Evolutionary conservation across 805 yeast genomes (phyloP).

Genomic region (Candida succiphila): DNA sequence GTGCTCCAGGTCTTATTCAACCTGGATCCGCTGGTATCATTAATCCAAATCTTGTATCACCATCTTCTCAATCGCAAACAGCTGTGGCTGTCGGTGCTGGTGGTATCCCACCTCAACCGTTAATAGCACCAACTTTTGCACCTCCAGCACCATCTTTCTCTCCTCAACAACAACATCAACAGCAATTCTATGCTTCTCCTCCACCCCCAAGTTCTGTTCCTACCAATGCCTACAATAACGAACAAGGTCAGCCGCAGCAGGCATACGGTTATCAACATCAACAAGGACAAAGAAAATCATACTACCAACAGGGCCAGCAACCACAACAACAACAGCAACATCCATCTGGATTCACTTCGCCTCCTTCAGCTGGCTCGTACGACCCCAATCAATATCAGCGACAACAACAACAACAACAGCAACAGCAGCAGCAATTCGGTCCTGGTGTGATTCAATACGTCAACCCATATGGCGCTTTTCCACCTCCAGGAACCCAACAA

Average conservation of each 20-base stretch:
- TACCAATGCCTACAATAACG: neutral
- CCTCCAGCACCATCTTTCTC: neutral
- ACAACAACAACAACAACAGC: constrained; percentile 7
- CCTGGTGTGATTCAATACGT: too few species aligned
- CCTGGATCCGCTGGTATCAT: too few species aligned
- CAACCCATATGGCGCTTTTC: too few species aligned
- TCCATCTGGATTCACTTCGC: too few species aligned
- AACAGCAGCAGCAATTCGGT: constrained; percentile 5
- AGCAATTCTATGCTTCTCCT: constrained; percentile 4
- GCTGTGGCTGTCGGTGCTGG: too few species aligned
- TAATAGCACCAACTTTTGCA: neutral
- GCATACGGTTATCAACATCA: neutral
- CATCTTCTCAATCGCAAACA: too few species aligned
- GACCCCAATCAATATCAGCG: constrained; percentile 3
- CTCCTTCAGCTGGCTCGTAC: too few species aligned
- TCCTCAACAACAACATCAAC: constrained; percentile 5
- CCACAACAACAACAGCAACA: constrained; percentile 1
- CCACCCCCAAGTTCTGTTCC: constrained; percentile 1
- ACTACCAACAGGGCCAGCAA: too few species aligned
- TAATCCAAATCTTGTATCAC: too few species aligned
- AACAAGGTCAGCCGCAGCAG: neutral
- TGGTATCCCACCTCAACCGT: constrained; percentile 5
- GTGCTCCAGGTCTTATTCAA: too few species aligned
- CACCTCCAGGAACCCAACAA: too few species aligned
- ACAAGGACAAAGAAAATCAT: too few species aligned